phyloP scores from a whole-genome alignment of 1,284 basidiomycete species.

The Vanrija sp. region DNA sequence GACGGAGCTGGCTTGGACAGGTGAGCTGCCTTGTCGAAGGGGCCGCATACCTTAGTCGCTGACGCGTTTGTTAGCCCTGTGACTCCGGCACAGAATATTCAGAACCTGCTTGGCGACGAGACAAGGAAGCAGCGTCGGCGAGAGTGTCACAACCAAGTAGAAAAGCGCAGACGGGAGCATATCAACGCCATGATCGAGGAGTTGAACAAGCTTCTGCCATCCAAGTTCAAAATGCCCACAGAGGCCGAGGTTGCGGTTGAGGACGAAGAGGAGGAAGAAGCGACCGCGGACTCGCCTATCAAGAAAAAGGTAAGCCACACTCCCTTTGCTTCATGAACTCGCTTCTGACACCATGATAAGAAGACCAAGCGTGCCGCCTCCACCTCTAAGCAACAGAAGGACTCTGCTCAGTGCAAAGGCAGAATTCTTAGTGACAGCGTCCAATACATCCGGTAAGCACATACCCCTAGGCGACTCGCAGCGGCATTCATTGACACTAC shows the following conservation, averaged over 20 bases:
- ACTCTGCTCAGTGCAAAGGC: slow-evolving; percentile 43
- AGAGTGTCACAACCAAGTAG: slow-evolving; percentile 48
- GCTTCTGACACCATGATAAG: neutral
- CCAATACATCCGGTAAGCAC: slow-evolving; percentile 38
- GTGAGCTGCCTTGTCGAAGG: neutral
- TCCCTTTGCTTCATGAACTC: slow-evolving; percentile 20
- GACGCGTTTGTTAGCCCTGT: slow-evolving; percentile 23
- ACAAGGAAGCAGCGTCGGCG: slow-evolving; percentile 39
- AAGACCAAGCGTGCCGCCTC: slow-evolving; percentile 31
- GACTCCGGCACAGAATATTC: slow-evolving; percentile 31
- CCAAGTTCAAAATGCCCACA: slow-evolving; percentile 25
- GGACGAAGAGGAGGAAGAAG: slow-evolving; percentile 42
- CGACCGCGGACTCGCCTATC: slow-evolving; percentile 10
- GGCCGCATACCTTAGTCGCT: neutral
- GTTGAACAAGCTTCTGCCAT: slow-evolving; percentile 37
- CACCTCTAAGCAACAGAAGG: slow-evolving; percentile 33
- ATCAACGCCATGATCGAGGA: slow-evolving; percentile 49
- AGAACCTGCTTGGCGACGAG: slow-evolving; percentile 25
- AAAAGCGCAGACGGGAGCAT: slow-evolving; percentile 44
- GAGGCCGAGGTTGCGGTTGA: slow-evolving; percentile 26
- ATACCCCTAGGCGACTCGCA: no score
- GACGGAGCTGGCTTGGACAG: slow-evolving; percentile 25
- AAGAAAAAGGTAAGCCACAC: slow-evolving; percentile 33
- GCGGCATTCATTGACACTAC: neutral
- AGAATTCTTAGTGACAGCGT: slow-evolving; percentile 40